Percentiles rank a stretch among this genome's conserved stretches.
Evolutionary conservation across 2,329 filamentous ascomycete genomes (phyloP).

Genomic region (Magnaporthales sp.): DNA sequence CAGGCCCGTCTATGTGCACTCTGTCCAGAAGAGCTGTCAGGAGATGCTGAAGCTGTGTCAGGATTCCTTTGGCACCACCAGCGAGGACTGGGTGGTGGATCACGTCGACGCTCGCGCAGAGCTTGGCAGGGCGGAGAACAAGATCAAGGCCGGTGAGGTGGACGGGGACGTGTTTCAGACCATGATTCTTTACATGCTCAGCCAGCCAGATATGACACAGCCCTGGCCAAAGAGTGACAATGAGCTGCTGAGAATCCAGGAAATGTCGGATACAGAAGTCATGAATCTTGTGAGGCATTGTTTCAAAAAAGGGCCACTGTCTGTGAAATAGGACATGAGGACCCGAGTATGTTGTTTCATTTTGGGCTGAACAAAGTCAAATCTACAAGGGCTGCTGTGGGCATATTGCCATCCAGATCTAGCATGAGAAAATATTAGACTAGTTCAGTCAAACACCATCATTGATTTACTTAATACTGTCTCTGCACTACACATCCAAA

Average conservation of each 20-base stretch:
- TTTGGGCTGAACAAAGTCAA: neutral
- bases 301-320: neutral
- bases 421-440: no score
- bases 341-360: neutral
- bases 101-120: conserved; percentile 11
- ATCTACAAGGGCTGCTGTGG: neutral
- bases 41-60: conserved; percentile 14
- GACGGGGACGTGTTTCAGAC: neutral
- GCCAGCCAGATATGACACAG: neutral
- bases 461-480: no score
- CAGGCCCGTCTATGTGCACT: conserved; percentile 14
- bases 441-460: no score
- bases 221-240: conserved; percentile 2
- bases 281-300: neutral
- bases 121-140: conserved; percentile 11
- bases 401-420: no score
- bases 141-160: conserved; percentile 11
- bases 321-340: neutral
- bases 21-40: conserved; percentile 14
- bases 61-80: conserved; percentile 7
- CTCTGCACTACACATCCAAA: neutral
- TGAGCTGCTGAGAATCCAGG: conserved; percentile 6
- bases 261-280: conserved; percentile 4
- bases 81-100: conserved; percentile 12
- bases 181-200: neutral